Conservation (phyloP, 306 rosid species). For the Vachellia collinsii region DNA sequence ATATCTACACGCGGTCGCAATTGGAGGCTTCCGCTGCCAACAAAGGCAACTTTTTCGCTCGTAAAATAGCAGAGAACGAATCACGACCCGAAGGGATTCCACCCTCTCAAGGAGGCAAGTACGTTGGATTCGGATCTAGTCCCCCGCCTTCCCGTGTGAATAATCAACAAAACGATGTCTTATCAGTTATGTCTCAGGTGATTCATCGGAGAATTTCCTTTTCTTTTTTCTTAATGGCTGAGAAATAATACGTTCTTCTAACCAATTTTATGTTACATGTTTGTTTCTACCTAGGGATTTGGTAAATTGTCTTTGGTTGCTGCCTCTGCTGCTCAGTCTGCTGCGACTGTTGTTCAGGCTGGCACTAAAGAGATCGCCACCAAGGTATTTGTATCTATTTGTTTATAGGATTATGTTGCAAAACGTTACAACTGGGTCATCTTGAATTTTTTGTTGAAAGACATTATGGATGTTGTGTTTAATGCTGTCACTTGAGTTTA, state of each 20-base stretch:
- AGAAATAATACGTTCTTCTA: constrained; percentile 7
- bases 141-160: constrained; percentile 54
- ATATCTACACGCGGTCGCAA: constrained; percentile 67
- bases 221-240: background rate
- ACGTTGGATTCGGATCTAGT: constrained; percentile 91
- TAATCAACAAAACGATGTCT: constrained; percentile 60
- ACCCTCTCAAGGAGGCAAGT: constrained; percentile 95
- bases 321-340: constrained; percentile 86
- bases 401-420: background rate
- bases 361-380: constrained; percentile 81
- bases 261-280: constrained; percentile 4
- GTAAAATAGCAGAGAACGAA: constrained; percentile 70
- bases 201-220: background rate
- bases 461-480: background rate
- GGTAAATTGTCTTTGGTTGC: constrained; percentile 91
- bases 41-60: constrained; percentile 74
- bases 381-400: constrained; percentile 61
- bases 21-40: constrained; percentile 89
- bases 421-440: background rate
- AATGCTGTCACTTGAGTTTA: constrained; percentile 8
- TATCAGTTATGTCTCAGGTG: constrained; percentile 95
- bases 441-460: constrained; percentile 3
- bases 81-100: constrained; percentile 84
- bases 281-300: constrained; percentile 62
- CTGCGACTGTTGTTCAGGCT: constrained; percentile 89